These are phyloP conservation scores for Blastobotrys mokoenaii DNA, from an alignment of 805 yeast species.

Conservation along the genomic window DNA sequence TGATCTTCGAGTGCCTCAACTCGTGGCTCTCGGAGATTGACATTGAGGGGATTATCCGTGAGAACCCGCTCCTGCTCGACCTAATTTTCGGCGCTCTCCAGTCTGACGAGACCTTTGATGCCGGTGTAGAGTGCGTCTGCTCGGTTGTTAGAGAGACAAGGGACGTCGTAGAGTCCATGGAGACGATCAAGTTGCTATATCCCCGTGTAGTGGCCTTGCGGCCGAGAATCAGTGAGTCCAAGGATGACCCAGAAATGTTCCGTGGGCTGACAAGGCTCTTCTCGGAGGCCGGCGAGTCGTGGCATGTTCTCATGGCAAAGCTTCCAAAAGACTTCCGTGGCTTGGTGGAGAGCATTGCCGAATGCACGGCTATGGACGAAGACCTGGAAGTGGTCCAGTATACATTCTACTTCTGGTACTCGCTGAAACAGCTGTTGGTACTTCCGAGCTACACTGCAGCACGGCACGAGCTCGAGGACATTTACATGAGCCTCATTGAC, in stretches of 20 bases:
- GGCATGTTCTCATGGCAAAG: constrained; percentile 82
- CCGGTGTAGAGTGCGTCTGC: constrained; percentile 79
- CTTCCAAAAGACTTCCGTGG: constrained; percentile 62
- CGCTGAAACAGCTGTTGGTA: constrained; percentile 61
- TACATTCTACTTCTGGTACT: constrained; percentile 89
- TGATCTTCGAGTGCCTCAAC: constrained; percentile 65
- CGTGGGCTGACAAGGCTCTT: constrained; percentile 67
- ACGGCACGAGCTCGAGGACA: constrained; percentile 40
- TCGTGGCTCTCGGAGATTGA: constrained; percentile 91
- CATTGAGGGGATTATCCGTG: constrained; percentile 49
- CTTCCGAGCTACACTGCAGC: constrained; percentile 51
- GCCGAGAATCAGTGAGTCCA: constrained; percentile 29
- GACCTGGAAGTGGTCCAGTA: constrained; percentile 86
- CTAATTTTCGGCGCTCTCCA: constrained; percentile 57
- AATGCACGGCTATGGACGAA: constrained; percentile 62
- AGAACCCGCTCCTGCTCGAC: constrained; percentile 50
- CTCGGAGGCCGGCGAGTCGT: constrained; percentile 89
- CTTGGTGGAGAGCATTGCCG: constrained; percentile 62
- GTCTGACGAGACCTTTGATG: constrained; percentile 63
- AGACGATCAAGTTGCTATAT: constrained; percentile 56
- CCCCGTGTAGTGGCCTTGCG: constrained; percentile 58
- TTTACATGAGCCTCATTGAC: constrained; percentile 50
- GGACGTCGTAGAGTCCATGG: constrained; percentile 45
- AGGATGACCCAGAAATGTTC: constrained; percentile 53
- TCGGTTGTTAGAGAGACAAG: constrained; percentile 74